Evolutionary conservation across 1,284 basidiomycete species (phyloP).

Genomic region (Leccinum subfulvum): DNA sequence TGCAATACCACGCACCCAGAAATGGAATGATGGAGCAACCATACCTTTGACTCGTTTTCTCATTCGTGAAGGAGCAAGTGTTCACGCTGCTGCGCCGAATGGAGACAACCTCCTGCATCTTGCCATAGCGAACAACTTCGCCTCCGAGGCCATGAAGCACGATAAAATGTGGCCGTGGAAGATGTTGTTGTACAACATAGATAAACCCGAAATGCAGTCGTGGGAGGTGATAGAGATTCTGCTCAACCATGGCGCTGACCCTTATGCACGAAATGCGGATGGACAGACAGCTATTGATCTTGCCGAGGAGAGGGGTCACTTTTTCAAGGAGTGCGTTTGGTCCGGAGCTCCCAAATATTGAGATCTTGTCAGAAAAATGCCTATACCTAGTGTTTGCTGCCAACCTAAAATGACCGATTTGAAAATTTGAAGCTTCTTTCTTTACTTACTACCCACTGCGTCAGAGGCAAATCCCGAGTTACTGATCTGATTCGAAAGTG

Average conservation of each 20-base stretch:
- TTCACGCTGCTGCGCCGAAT: neutral
- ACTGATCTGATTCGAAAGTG: no score
- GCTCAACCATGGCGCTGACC: constrained; percentile 9
- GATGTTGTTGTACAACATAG: no score
- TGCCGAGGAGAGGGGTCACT: neutral
- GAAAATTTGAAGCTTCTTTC: no score
- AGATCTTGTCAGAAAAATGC: no score
- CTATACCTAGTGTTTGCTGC: no score
- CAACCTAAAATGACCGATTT: no score
- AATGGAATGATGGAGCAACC: neutral
- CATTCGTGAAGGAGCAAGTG: neutral
- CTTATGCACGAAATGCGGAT: neutral
- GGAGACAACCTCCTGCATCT: constrained; percentile 2
- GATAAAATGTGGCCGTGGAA: no score
- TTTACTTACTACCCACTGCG: no score
- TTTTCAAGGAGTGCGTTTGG: neutral
- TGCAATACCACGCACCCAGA: no score
- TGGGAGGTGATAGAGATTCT: neutral
- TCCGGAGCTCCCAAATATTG: no score
- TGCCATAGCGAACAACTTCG: neutral
- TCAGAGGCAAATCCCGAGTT: no score
- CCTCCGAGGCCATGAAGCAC: neutral
- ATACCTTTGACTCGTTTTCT: neutral
- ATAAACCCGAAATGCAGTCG: no score
- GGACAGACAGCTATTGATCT: constrained; percentile 4